Conservation (phyloP, 2,329 filamentous ascomycete genomes). For the Aspergillus calidoustus region DNA sequence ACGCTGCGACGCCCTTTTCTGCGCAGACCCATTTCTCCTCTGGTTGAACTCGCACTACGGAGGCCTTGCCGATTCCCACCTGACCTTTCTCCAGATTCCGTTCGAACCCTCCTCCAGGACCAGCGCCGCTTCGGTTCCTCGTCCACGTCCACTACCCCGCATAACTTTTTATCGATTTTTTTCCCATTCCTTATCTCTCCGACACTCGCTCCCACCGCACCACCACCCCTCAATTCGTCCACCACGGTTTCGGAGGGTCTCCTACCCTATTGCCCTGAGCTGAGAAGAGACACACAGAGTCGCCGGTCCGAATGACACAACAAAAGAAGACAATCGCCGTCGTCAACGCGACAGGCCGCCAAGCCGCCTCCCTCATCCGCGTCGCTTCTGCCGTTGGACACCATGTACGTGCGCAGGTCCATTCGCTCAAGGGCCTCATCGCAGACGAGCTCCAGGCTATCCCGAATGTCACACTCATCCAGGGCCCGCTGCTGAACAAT, state of each 20-base stretch:
- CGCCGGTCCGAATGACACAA: conserved; percentile 43
- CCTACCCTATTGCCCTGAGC: neutral
- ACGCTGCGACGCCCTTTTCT: neutral
- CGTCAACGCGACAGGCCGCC: conserved; percentile 93
- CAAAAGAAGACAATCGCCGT: conserved; percentile 82
- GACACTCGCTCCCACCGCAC: conserved; percentile 6
- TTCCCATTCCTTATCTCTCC: conserved; percentile 12
- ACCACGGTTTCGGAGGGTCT: neutral
- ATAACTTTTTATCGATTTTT: conserved; percentile 18
- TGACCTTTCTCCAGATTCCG: conserved; percentile 23
- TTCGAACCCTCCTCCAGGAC: conserved; percentile 17
- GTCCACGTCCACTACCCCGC: conserved; percentile 23
- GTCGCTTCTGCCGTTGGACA: conserved; percentile 94
- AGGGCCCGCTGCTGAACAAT: conserved; percentile 72
- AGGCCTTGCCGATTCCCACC: conserved; percentile 19
- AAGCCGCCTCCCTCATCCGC: conserved; percentile 92
- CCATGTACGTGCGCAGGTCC: conserved; percentile 87
- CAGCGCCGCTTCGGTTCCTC: neutral
- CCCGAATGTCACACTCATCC: conserved; percentile 76
- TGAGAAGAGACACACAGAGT: neutral
- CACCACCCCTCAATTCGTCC: neutral
- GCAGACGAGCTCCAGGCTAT: conserved; percentile 82
- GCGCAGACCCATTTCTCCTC: conserved; percentile 11
- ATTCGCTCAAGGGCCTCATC: conserved; percentile 84
- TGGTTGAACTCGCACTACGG: neutral